Evolutionary conservation across 176 grass and related monocot species (phyloP).

Genomic region (Lolium rigidum): DNA sequence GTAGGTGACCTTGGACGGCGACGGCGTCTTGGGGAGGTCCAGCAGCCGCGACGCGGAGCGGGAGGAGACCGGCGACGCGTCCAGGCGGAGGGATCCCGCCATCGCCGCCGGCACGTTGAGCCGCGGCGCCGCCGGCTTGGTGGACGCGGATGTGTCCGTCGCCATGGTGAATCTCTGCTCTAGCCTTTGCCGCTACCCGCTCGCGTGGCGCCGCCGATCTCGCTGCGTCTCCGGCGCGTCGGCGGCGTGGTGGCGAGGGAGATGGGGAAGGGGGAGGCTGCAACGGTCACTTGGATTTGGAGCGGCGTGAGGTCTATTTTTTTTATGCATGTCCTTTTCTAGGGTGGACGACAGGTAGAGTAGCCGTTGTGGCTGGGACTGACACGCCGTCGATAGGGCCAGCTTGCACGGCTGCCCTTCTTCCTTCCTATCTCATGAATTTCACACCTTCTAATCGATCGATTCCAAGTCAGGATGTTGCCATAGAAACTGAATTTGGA

Average conservation of each 20-base stretch:
- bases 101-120: slow-evolving; percentile 86
- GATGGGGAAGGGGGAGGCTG: not conserved
- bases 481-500: not conserved
- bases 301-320: not conserved
- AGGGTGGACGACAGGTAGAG: not conserved
- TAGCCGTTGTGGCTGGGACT: not conserved
- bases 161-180: not conserved
- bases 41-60: slow-evolving; percentile 10
- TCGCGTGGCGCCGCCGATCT: not conserved
- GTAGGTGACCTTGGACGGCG: slow-evolving; percentile 84
- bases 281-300: slow-evolving; percentile 8
- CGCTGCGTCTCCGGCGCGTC: not conserved
- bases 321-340: not conserved
- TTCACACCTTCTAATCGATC: not conserved
- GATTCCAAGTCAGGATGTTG: not conserved
- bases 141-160: slow-evolving; percentile 40
- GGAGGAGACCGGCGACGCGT: slow-evolving; percentile 34
- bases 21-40: slow-evolving; percentile 77
- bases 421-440: not conserved
- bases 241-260: not conserved
- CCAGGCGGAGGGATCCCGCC: slow-evolving; percentile 70
- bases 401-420: not conserved
- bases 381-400: not conserved
- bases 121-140: slow-evolving; percentile 49
- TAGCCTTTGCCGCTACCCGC: not conserved